These are phyloP conservation scores for Cystobasidium ongulense DNA, from an alignment of 768 basidiomycete species.

Conservation along the genomic window DNA sequence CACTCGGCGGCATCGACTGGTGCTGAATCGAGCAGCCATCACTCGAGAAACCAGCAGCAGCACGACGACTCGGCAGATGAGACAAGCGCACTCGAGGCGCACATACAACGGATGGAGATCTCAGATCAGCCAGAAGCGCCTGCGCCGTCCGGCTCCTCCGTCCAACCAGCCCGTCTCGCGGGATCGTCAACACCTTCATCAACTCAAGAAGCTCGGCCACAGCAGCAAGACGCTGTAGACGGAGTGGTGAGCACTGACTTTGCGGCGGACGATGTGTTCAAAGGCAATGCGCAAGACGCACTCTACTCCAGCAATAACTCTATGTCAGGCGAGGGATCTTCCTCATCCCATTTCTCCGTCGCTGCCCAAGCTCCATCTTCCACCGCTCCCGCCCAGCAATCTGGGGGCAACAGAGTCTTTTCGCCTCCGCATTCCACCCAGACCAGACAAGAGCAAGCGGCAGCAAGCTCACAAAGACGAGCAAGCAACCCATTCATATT, in stretches of 20 bases:
- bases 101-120: neutral
- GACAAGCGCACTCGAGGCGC: neutral
- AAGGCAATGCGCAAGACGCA: neutral
- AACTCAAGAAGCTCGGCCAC: neutral
- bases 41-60: neutral
- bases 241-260: neutral
- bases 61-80: neutral
- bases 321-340: neutral
- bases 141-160: neutral
- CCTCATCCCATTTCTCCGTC: neutral
- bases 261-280: neutral
- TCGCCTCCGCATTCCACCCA: neutral
- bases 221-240: neutral
- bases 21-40: neutral
- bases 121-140: neutral
- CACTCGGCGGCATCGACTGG: conserved; percentile 1
- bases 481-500: neutral
- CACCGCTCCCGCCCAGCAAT: neutral
- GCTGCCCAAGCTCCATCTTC: neutral
- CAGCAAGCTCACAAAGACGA: neutral
- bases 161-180: neutral
- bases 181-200: neutral
- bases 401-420: no score
- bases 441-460: no score
- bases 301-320: neutral